Evolutionary conservation across 1,139 yeast species (phyloP).

Genomic region (Candida sanyaensis): DNA sequence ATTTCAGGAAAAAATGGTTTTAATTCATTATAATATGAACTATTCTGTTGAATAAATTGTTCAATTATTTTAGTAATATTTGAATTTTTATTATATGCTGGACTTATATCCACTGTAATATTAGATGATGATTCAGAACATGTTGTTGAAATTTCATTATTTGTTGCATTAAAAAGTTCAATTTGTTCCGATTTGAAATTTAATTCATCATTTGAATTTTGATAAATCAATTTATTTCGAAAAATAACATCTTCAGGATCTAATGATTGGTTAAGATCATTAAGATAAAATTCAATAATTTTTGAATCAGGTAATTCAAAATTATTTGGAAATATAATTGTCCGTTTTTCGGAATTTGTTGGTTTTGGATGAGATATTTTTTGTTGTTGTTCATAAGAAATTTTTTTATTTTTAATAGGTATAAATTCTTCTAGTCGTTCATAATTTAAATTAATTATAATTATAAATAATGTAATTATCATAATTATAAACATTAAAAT

Average conservation of each 20-base stretch:
- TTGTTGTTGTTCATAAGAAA: background rate
- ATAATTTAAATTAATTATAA: background rate
- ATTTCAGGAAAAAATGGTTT: slow-evolving; percentile 29
- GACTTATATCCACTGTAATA: background rate
- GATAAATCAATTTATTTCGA: background rate
- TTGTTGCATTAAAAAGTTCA: background rate
- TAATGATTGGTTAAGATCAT: background rate
- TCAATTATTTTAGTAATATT: slow-evolving; percentile 15
- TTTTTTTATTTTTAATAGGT: too few relatives aligned
- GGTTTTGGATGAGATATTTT: background rate
- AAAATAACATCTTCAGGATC: background rate
- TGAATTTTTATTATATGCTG: slow-evolving; percentile 6
- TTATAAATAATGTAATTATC: background rate
- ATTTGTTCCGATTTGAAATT: background rate
- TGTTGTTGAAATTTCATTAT: too few relatives aligned
- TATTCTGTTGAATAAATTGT: slow-evolving; percentile 10
- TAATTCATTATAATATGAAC: slow-evolving; percentile 24
- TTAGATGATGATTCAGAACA: background rate
- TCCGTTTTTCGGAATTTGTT: background rate
- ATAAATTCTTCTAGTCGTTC: background rate
- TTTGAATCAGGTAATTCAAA: background rate
- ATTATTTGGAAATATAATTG: slow-evolving; percentile 1
- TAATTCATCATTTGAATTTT: background rate
- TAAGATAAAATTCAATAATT: background rate
- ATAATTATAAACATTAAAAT: background rate